Evolutionary conservation across 345 rosid species (phyloP), one percentile per base, ranked within the genome.

Genomic region (Bruguiera sexangula): DNA sequence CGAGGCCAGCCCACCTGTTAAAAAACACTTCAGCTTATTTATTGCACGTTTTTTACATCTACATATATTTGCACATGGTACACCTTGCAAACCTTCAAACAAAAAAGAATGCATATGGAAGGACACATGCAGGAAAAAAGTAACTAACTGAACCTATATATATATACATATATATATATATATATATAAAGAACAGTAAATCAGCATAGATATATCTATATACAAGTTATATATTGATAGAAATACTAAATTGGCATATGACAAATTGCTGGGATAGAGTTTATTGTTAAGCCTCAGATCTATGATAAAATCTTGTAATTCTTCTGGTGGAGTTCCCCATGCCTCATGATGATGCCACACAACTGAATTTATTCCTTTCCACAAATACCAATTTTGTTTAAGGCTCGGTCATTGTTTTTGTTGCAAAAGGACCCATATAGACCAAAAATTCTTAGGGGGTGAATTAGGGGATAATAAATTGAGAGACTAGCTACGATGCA

Each of bases 1-100:
- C 96, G 71, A 39, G 97, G 98, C 98, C 97, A 94, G 69, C 96
- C 96, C 31, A 94, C 98, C 98, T 93, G 73, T 71, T 46, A 27
- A 66, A 69, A 32, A 2, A 63, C 30, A 51, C 13, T 21, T 27
- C 29, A 8, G 10, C 29, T 72, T 46, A 5, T 37, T 16, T 20
- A 13, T 20, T 24, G 3, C 9, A 21, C 21, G 31, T 15, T 34
- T 22, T 32, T 36, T 8, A 22, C 43, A 21, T 8, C 9, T 65
- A 26, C 9, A 8, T 18, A 31, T 52, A 6, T 27, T 31, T 30
- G 2, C 59, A 30, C 22, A 43, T 6, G 52, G 26, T 62, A 22
- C 24, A 24, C 16, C 18, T 39, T 2, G 29, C 52, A 24, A 63
- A 6, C 22, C 27, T 20, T 62, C 51, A 62, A 37, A n/a, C 51